Percentiles rank a stretch among this genome's conserved stretches.
Conservation (phyloP, 805 yeast species). For the Candida sakaeoensis region DNA sequence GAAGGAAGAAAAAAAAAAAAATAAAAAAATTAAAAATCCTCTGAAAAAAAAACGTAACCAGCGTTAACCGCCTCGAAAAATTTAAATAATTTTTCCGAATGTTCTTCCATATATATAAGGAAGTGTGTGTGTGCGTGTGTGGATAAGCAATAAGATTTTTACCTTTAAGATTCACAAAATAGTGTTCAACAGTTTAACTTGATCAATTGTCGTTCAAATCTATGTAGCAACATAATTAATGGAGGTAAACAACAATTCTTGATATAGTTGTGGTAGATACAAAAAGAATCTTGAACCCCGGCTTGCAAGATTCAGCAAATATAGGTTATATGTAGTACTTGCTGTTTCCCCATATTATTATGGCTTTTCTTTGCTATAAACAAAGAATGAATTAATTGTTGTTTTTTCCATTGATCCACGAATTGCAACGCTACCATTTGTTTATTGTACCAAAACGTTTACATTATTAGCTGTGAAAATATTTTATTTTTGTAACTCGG, state of each 20-base stretch:
- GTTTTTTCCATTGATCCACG: not conserved
- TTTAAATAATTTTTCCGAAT: constrained; percentile 1
- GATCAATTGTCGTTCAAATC: too few relatives aligned
- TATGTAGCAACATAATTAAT: too few relatives aligned
- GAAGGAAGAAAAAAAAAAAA: not conserved
- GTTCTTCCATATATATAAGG: not conserved
- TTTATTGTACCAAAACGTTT: not conserved
- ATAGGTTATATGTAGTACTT: not conserved
- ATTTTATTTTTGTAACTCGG: not conserved
- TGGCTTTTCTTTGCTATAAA: not conserved
- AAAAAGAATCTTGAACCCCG: not conserved
- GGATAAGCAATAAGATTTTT: too few relatives aligned
- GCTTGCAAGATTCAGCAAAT: not conserved
- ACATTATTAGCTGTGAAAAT: not conserved
- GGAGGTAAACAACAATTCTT: too few relatives aligned
- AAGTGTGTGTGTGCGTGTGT: too few relatives aligned
- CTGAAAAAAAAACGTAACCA: too few relatives aligned
- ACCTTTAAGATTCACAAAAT: too few relatives aligned
- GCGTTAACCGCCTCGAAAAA: not conserved
- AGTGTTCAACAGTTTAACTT: too few relatives aligned
- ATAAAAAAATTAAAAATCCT: too few relatives aligned
- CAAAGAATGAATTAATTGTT: not conserved
- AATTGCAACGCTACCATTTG: not conserved
- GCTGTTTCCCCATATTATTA: not conserved
- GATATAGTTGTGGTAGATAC: too few relatives aligned